Evolutionary conservation across 2,329 filamentous ascomycete genomes (phyloP).

Genomic region (Cephalotrichum gorgonifer): DNA sequence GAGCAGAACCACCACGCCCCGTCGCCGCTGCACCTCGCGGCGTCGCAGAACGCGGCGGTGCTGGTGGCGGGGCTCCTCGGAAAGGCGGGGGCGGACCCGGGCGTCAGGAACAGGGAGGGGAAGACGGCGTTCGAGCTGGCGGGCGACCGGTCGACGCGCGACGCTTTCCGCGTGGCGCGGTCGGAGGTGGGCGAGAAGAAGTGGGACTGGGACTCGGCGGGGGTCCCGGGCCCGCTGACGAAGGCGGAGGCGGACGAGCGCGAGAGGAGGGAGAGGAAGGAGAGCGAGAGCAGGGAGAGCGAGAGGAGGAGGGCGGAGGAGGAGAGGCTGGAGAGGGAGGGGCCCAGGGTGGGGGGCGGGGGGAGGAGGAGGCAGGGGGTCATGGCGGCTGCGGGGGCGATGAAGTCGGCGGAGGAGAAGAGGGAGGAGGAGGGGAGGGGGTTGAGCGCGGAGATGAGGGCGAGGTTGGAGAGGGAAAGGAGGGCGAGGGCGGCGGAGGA

Average conservation of each 20-base stretch:
- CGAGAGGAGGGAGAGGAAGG: constrained; percentile 58
- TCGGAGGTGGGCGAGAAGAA: constrained; percentile 65
- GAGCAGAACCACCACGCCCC: constrained; percentile 70
- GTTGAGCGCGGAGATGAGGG: constrained; percentile 77
- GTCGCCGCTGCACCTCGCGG: constrained; percentile 76
- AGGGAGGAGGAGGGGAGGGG: constrained; percentile 77
- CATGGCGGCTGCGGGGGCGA: constrained; percentile 44
- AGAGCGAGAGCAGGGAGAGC: constrained; percentile 57
- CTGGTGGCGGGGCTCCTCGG: constrained; percentile 68
- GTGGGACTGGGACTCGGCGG: constrained; percentile 71
- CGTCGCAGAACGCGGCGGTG: constrained; percentile 67
- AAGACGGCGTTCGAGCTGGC: constrained; percentile 80
- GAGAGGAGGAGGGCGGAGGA: constrained; percentile 65
- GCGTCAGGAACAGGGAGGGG: constrained; percentile 59
- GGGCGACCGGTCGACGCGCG: constrained; percentile 74
- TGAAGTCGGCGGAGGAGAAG: constrained; percentile 69
- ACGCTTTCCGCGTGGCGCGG: constrained; percentile 84
- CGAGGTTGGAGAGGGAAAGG: constrained; percentile 75
- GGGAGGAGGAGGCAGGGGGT: constrained; percentile 40
- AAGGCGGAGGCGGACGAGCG: constrained; percentile 62
- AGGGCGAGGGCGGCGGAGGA: constrained; percentile 88
- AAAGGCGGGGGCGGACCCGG: constrained; percentile 68
- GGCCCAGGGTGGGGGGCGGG: constrained; percentile 43
- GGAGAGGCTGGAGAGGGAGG: constrained; percentile 59
- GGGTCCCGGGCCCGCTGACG: constrained; percentile 61